Conservation (phyloP, 176 grass and related monocot genomes). For the Oropetium thomaeum region DNA sequence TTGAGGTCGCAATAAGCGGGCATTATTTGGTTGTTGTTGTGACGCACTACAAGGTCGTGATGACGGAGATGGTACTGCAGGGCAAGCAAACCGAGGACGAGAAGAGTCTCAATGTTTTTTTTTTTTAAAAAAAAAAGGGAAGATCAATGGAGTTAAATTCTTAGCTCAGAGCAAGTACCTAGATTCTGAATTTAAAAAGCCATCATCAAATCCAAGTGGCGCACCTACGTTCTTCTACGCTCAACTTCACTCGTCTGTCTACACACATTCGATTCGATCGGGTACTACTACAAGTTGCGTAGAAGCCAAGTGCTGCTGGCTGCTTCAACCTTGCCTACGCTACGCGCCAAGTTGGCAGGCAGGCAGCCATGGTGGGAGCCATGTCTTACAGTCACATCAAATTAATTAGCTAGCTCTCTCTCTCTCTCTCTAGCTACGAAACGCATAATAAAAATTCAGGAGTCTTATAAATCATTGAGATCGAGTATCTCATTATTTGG, state of each 20-base stretch:
- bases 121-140: not conserved
- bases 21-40: too few relatives aligned
- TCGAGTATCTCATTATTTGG: slow-evolving; percentile 29
- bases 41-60: not conserved
- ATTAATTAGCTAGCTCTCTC: too few relatives aligned
- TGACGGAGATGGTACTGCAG: slow-evolving; percentile 6
- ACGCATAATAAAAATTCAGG: not conserved
- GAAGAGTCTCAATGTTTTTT: not conserved
- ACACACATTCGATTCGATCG: not conserved
- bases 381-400: slow-evolving; percentile 24
- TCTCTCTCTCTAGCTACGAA: not conserved
- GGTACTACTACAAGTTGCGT: slow-evolving; percentile 23
- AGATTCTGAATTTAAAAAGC: too few relatives aligned
- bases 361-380: slow-evolving; percentile 28
- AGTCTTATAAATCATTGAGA: not conserved
- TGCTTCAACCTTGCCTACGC: too few relatives aligned
- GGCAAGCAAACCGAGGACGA: slow-evolving; percentile 26
- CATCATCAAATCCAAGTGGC: not conserved
- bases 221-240: not conserved
- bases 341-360: slow-evolving; percentile 17
- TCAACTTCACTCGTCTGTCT: not conserved
- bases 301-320: slow-evolving; percentile 4
- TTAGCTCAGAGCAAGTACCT: too few relatives aligned
- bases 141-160: not conserved
- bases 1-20: too few relatives aligned